phyloP scores from a whole-genome alignment of 805 yeast genomes.

The Hanseniaspora thailandica region DNA sequence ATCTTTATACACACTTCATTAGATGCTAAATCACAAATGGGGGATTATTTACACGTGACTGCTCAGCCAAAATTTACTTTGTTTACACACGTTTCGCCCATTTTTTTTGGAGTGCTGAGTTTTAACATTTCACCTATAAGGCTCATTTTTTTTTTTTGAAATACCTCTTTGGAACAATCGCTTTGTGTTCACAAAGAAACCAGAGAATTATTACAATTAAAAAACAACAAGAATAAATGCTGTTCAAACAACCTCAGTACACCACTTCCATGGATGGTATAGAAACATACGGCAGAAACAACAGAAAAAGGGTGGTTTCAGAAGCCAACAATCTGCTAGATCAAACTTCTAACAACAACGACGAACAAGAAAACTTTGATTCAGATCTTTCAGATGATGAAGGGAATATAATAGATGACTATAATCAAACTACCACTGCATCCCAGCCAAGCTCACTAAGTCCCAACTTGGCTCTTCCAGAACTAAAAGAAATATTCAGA shows the following conservation, averaged over 20 bases:
- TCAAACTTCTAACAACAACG: neutral
- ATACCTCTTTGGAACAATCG: too few relatives aligned
- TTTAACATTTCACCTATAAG: too few relatives aligned
- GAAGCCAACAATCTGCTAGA: constrained; percentile 9
- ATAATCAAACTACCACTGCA: neutral
- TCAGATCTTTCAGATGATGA: constrained; percentile 5
- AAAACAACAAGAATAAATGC: neutral
- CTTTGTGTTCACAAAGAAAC: too few relatives aligned
- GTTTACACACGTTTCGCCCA: too few relatives aligned
- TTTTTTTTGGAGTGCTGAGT: too few relatives aligned
- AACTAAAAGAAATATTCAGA: constrained; percentile 1
- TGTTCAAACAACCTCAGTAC: constrained; percentile 10
- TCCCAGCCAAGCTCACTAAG: neutral
- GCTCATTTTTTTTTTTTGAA: too few relatives aligned
- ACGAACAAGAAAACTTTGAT: neutral
- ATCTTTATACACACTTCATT: too few relatives aligned
- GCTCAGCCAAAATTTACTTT: too few relatives aligned
- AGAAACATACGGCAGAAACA: neutral
- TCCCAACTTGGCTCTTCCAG: neutral
- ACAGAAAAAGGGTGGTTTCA: constrained; percentile 4
- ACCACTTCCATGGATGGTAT: constrained; percentile 10
- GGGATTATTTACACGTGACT: too few relatives aligned
- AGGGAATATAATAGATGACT: neutral
- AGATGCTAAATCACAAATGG: too few relatives aligned
- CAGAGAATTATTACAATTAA: too few relatives aligned